These are phyloP conservation scores for Phyllachora maydis DNA, from an alignment of 2,329 filamentous ascomycete species.

Conservation along the genomic window DNA sequence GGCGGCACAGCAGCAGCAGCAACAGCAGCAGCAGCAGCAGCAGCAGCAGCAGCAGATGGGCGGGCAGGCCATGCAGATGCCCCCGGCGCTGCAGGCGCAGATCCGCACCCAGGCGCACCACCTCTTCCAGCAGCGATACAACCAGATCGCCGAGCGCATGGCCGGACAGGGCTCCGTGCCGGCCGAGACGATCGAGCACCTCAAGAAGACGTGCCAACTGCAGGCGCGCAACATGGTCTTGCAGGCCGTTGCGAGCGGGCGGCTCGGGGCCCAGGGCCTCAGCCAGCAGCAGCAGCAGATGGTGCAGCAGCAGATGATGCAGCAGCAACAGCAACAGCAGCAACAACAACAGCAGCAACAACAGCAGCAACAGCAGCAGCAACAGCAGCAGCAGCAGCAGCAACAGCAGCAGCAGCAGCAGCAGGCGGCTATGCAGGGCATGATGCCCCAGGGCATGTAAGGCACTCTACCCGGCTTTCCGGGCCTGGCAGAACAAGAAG, in stretches of 20 bases:
- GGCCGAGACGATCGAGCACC: conserved; percentile 18
- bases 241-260: no score
- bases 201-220: conserved; percentile 18
- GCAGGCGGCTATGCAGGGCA: conserved; percentile 29
- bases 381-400: conserved; percentile 7
- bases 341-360: conserved; percentile 9
- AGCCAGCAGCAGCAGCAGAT: conserved; percentile 5
- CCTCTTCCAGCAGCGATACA: no score
- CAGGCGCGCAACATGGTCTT: conserved; percentile 17
- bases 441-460: conserved; percentile 32
- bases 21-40: conserved; percentile 7
- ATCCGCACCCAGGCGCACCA: conserved; percentile 5
- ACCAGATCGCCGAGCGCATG: conserved; percentile 15
- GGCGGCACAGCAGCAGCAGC: no score
- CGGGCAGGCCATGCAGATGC: conserved; percentile 9
- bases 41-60: conserved; percentile 8
- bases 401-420: no score
- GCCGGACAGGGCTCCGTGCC: conserved; percentile 20
- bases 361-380: conserved; percentile 8
- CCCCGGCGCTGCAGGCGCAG: conserved; percentile 3
- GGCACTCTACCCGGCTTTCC: no score
- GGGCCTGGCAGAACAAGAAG: no score
- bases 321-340: conserved; percentile 13
- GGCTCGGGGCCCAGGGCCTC: no score
- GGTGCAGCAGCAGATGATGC: conserved; percentile 7